Evolutionary conservation across 306 rosid species (phyloP).

Genomic region (Vicia villosa): DNA sequence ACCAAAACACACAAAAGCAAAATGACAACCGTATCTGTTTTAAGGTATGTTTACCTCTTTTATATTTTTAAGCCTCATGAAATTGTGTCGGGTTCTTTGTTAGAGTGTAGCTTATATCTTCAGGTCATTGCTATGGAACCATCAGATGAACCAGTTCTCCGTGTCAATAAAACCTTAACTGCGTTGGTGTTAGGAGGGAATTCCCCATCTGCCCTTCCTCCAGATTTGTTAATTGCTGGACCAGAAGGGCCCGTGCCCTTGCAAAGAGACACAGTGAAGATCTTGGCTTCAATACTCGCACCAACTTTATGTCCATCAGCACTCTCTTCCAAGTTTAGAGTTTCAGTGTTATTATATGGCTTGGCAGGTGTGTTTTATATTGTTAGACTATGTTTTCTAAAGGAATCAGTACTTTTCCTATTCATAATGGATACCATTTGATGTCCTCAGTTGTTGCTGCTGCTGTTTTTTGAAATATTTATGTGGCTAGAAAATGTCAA

Average conservation of each 20-base stretch:
- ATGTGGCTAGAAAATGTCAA: slow-evolving; percentile 16
- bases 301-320: slow-evolving; percentile 83
- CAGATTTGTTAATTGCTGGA: slow-evolving; percentile 68
- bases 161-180: slow-evolving; percentile 65
- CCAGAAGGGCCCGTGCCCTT: slow-evolving; percentile 66
- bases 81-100: slow-evolving; percentile 30
- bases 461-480: slow-evolving; percentile 17
- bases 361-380: slow-evolving; percentile 65
- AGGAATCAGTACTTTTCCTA: background rate
- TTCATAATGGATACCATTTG: slow-evolving; percentile 13
- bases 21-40: slow-evolving; percentile 59
- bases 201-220: slow-evolving; percentile 77
- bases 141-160: slow-evolving; percentile 67
- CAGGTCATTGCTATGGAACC: slow-evolving; percentile 96
- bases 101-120: slow-evolving; percentile 42
- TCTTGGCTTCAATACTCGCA: slow-evolving; percentile 77
- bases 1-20: slow-evolving; percentile 46
- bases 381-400: slow-evolving; percentile 6
- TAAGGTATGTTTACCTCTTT: slow-evolving; percentile 59
- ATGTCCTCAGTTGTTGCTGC: slow-evolving; percentile 18
- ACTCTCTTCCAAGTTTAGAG: slow-evolving; percentile 83
- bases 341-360: slow-evolving; percentile 83
- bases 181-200: slow-evolving; percentile 95
- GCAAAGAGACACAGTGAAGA: slow-evolving; percentile 73
- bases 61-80: slow-evolving; percentile 8